Percentiles rank a stretch among this genome's conserved stretches.
Conservation (phyloP, 2,329 filamentous ascomycete genomes). For the Coleophoma crateriformis region DNA sequence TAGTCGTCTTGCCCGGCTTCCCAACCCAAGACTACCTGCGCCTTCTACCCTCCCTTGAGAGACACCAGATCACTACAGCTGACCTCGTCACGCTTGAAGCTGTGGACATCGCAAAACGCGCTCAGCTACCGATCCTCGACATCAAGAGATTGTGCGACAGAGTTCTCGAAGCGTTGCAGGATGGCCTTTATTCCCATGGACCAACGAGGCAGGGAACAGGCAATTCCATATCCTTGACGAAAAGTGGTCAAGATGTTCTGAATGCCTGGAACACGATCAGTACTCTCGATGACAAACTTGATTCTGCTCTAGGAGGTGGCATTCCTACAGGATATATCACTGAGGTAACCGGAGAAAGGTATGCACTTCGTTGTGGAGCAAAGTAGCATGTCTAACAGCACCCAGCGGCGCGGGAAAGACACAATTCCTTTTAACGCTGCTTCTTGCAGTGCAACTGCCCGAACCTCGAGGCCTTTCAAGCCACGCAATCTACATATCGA, state of each 20-base stretch:
- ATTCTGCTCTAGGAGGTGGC: conserved; percentile 69
- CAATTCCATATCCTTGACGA: conserved; percentile 18
- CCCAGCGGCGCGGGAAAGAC: conserved; percentile 84
- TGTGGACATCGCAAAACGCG: conserved; percentile 78
- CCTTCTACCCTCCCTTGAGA: conserved; percentile 76
- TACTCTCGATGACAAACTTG: conserved; percentile 71
- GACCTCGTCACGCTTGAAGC: conserved; percentile 84
- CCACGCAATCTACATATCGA: conserved; percentile 88
- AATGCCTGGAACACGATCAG: conserved; percentile 59
- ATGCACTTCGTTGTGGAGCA: conserved; percentile 6
- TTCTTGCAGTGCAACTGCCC: conserved; percentile 79
- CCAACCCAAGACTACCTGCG: conserved; percentile 64
- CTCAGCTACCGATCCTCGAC: conserved; percentile 74
- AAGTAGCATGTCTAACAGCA: conserved; percentile 9
- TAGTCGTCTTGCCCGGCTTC: conserved; percentile 76
- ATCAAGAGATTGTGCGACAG: conserved; percentile 67
- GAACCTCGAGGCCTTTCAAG: conserved; percentile 64
- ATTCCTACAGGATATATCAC: conserved; percentile 77
- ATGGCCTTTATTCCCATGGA: conserved; percentile 34
- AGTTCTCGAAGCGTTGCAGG: conserved; percentile 61
- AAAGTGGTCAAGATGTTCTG: conserved; percentile 30
- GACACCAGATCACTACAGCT: conserved; percentile 67
- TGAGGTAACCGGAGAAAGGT: conserved; percentile 89
- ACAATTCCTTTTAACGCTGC: conserved; percentile 80
- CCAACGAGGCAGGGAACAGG: not conserved